Base-by-base conservation (phyloP, 2,329 filamentous ascomycete genomes). In the Huntiella decipiens region DNA sequence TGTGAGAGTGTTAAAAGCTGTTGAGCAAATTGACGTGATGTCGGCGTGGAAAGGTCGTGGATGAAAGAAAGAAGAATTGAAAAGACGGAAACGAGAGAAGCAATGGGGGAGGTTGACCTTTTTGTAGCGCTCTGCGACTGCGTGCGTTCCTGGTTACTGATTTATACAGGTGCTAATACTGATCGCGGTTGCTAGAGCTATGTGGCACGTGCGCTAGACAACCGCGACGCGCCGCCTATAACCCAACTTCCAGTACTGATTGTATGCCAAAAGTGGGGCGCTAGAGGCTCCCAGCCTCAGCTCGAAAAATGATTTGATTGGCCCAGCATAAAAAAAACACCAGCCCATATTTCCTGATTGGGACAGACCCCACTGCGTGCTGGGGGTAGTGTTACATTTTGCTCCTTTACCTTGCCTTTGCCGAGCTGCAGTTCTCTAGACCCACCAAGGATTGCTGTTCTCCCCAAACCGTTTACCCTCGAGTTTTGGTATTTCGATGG, bases 101-200 rank as follows among this genome's bases (percentile, higher is more conserved):
- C 66, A 60, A 66, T 68, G 69, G 68, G 66, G 65, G 60, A 58
- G 58, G 56, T 58, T 63, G 65, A 63, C 62, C 62, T 73, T 74
- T 43, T 73, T 74, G 71, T 76, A 75, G 66, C 65, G 71, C 67
- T 63, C 66, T 65, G 68, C 66, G 67, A 61, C 60, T 54, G 44
- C 35, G 15, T n/a, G 41, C 33, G 33, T 50, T 42, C 44, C 35
- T 28, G 33, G 60, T 68, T 74, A 71, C 72, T 75, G 72, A 76
- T 75, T 73, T 54, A 38, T 47, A 43, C 44, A 41, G 48, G 44
- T 47, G 46, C 44, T 44, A 44, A 38, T 46, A 50, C 44, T 44
- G 45, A 38, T 46, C 44, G 40, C 40, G 48, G 44, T 43, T 43
- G 40, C 31, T 46, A 46, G 35, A 43, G 36, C 32, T 42, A 50